Conservation (phyloP, 257 asterid species). For the Solanum acaule region DNA sequence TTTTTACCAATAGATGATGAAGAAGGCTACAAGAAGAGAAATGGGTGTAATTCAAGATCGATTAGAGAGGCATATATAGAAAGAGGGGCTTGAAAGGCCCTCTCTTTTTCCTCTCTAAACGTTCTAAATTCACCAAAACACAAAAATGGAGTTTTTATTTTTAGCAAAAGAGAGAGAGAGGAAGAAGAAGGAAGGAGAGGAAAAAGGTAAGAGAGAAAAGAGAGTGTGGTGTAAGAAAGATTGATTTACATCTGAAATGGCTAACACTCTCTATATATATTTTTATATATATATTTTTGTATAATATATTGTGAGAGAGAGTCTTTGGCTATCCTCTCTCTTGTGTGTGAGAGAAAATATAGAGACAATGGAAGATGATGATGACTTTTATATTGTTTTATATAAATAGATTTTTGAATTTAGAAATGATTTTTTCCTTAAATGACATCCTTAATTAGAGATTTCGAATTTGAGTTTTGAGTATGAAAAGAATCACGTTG, state of each 20-base stretch:
- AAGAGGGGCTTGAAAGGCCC: conserved; percentile 69
- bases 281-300: not conserved
- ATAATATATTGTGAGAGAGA: not conserved
- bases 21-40: conserved; percentile 39
- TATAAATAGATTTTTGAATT: not conserved
- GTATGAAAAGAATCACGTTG: not conserved
- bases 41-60: conserved; percentile 59
- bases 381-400: not conserved
- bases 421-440: not conserved
- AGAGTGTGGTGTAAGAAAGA: conserved; percentile 2
- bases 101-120: conserved; percentile 27
- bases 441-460: not conserved
- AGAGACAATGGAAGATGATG: not conserved
- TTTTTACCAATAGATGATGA: conserved; percentile 28
- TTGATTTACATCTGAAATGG: conserved; percentile 5
- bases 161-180: not conserved
- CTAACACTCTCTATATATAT: not conserved
- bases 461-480: no score
- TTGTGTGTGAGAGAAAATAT: not conserved
- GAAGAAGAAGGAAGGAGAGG: not conserved
- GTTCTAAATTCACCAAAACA: conserved; percentile 36
- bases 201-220: not conserved
- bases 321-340: not conserved
- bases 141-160: not conserved
- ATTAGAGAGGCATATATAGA: conserved; percentile 57